phyloP scores from a whole-genome alignment of 441 rosid genomes.

The Corymbia calophylla region DNA sequence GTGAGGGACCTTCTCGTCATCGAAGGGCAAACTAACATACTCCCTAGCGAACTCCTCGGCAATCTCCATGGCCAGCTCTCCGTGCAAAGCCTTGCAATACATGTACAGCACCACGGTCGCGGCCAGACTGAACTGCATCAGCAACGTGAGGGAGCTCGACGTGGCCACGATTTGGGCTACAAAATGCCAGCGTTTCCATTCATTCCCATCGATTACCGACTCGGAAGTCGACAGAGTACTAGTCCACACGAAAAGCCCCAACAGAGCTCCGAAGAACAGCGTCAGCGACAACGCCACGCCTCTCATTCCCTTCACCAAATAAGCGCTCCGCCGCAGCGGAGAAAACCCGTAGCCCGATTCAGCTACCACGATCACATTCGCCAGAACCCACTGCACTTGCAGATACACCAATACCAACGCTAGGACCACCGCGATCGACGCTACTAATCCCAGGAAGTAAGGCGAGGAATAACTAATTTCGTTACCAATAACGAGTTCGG shows the following conservation, averaged over 20 bases:
- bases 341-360: conserved; percentile 59
- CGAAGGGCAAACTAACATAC: conserved; percentile 71
- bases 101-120: conserved; percentile 52
- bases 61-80: conserved; percentile 69
- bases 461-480: conserved; percentile 25
- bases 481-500: conserved; percentile 13
- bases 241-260: conserved; percentile 17
- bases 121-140: conserved; percentile 30
- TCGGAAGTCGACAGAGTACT: conserved; percentile 2
- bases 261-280: conserved; percentile 16
- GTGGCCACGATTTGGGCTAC: conserved; percentile 31
- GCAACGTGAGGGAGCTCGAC: conserved; percentile 20
- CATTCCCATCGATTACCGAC: not conserved
- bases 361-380: conserved; percentile 51
- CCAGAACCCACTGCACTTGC: conserved; percentile 42
- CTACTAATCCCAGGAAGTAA: conserved; percentile 8
- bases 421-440: conserved; percentile 1
- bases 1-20: conserved; percentile 59
- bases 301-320: conserved; percentile 40
- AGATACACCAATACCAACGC: conserved; percentile 18
- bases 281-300: conserved; percentile 26
- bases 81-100: conserved; percentile 59
- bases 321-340: conserved; percentile 54
- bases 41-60: conserved; percentile 68
- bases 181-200: conserved; percentile 38